Base-by-base conservation (phyloP, 306 rosid genomes). In the Spatholobus suberectus region DNA sequence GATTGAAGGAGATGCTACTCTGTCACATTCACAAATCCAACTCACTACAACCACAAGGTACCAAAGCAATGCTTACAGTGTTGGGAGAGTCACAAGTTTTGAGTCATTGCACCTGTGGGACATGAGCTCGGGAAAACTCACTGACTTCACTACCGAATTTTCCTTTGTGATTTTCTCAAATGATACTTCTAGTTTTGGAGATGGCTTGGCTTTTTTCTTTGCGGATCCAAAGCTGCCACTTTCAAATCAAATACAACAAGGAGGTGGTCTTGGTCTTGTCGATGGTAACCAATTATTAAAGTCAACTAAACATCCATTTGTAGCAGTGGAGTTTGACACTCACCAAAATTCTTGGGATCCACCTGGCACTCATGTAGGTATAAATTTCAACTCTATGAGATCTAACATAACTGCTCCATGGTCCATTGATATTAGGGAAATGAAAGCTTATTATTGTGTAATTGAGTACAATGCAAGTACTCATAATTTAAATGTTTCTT, bases 251-350 rank as follows among this genome's bases (percentile, higher is more conserved):
- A 40, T 68, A 68, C 27, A 8, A 66, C 5, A 68, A 68, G 73
- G 73, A 11, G 73, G 73, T 38, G 52, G 73, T 68, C 73, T 68
- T 68, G 73, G 73, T 68, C 73, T 68, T 18, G 20, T 68, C 52
- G 73, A 68, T 68, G 73, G 52, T 3, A 1, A 68, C 35, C 73
- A 20, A 41, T 4, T 40, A 21, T 21, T 40, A 20, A 68, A 68
- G n/a, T 12, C 75, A 70, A 43, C 55, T 23, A 23, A 43, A 3
- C 5, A 70, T 70, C 20, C 54, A 13, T 70, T 70, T 70, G 35
- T 70, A 6, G 75, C 75, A 5, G 75, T 70, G 35, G 57, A 70
- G 75, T 70, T 70, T 43, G 75, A 70, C 55, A 70, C 75, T 0
- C 34, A 41, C 75, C 21, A 9, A 13, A 70, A 70, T 70, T 12